Evolutionary conservation across 805 yeast species (phyloP).

Genomic region (Lachancea dasiensis): DNA sequence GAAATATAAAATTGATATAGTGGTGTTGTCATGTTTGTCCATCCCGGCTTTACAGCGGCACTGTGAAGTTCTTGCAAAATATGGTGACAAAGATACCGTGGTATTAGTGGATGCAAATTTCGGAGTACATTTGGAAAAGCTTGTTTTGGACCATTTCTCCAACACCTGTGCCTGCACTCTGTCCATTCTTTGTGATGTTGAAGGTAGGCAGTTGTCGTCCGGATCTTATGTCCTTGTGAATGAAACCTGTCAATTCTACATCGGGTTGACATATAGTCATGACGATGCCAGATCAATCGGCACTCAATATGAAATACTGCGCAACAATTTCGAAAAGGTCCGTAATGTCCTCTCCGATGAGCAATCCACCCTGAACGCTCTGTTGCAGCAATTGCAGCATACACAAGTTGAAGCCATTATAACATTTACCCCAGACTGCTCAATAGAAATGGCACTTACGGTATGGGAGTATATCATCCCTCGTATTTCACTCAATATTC

Average conservation of each 20-base stretch:
- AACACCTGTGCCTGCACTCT: conserved; percentile 21
- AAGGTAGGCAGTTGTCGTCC: conserved; percentile 28
- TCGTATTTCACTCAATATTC: conserved; percentile 28
- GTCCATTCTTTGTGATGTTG: conserved; percentile 27
- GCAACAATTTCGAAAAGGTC: conserved; percentile 2
- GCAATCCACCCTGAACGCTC: conserved; percentile 7
- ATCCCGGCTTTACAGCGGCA: conserved; percentile 19
- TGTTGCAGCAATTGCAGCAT: conserved; percentile 7
- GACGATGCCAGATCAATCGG: background rate
- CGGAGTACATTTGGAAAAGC: conserved; percentile 28
- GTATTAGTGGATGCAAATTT: conserved; percentile 28
- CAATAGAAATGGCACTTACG: conserved; percentile 21
- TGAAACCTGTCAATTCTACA: conserved; percentile 21
- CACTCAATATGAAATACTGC: background rate
- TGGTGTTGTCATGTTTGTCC: conserved; percentile 26
- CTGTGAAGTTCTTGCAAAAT: conserved; percentile 17
- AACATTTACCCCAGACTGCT: conserved; percentile 10
- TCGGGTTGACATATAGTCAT: conserved; percentile 24
- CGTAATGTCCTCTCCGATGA: conserved; percentile 1
- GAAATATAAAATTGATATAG: conserved; percentile 23
- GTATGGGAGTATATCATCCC: conserved; percentile 30
- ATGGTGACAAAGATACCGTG: conserved; percentile 18
- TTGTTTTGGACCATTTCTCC: conserved; percentile 15
- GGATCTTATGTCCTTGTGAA: conserved; percentile 30
- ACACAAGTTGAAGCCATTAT: conserved; percentile 17